Conservation (phyloP, 495 filamentous ascomycete species). For the Talaromyces ruber region DNA sequence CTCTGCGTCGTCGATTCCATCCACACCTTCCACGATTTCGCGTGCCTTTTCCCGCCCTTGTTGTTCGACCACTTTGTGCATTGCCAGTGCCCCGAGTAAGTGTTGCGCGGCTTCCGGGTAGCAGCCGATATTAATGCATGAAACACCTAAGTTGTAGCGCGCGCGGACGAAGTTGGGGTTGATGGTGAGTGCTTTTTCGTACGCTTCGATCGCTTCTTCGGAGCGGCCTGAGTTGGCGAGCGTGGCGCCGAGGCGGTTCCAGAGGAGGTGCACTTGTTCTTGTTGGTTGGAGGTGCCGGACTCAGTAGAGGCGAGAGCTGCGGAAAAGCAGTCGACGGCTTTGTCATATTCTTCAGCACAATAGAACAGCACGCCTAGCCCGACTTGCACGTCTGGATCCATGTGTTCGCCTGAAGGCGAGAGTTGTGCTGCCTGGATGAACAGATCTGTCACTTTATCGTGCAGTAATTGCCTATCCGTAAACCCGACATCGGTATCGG, state of each 20-base stretch:
- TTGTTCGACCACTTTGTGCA: conserved; percentile 90
- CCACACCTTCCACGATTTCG: conserved; percentile 63
- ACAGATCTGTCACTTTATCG: conserved; percentile 79
- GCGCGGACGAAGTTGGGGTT: conserved; percentile 94
- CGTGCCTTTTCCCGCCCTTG: conserved; percentile 74
- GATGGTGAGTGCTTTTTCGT: conserved; percentile 81
- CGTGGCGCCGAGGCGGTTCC: conserved; percentile 95
- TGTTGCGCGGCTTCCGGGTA: conserved; percentile 89
- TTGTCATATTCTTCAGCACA: conserved; percentile 96
- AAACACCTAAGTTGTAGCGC: conserved; percentile 92
- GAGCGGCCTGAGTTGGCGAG: conserved; percentile 87
- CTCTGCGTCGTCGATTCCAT: conserved; percentile 53
- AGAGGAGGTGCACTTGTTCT: conserved; percentile 81
- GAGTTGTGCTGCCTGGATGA: conserved; percentile 86
- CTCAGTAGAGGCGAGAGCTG: conserved; percentile 77
- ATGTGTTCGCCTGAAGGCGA: conserved; percentile 81
- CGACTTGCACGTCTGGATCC: conserved; percentile 98
- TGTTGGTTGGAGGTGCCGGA: conserved; percentile 65
- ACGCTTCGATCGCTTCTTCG: conserved; percentile 94
- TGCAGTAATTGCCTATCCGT: conserved; percentile 87
- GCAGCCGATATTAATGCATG: conserved; percentile 96
- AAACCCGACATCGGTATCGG: conserved; percentile 72
- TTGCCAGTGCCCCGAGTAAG: conserved; percentile 84
- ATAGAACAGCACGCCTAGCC: conserved; percentile 95
- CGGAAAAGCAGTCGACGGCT: conserved; percentile 94